These are phyloP conservation scores for Zasmidium angulare DNA, from an alignment of 2,329 filamentous ascomycete species.

Conservation along the genomic window DNA sequence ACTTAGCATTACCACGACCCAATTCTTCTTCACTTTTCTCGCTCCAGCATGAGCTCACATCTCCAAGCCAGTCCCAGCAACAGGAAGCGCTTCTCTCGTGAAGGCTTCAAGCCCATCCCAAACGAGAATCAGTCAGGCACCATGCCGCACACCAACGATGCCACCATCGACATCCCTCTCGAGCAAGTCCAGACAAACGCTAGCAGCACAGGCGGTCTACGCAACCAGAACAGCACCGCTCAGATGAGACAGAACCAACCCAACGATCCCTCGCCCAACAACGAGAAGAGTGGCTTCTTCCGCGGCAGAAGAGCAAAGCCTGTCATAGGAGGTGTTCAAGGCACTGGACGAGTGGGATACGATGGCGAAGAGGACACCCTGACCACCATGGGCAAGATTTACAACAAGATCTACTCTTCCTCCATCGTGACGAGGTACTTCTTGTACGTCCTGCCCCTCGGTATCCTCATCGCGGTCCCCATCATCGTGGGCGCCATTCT, in stretches of 20 bases:
- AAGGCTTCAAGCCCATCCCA: slow-evolving; percentile 30
- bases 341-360: slow-evolving; percentile 31
- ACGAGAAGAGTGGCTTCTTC: slow-evolving; percentile 41
- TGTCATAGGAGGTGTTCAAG: slow-evolving; percentile 30
- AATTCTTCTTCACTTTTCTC: background rate
- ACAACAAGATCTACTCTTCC: slow-evolving; percentile 61
- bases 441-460: slow-evolving; percentile 61
- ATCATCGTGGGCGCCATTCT: slow-evolving; percentile 61
- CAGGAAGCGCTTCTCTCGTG: slow-evolving; percentile 31
- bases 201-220: slow-evolving; percentile 42
- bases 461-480: slow-evolving; percentile 59
- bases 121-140: slow-evolving; percentile 18
- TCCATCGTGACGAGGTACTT: slow-evolving; percentile 64
- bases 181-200: slow-evolving; percentile 52
- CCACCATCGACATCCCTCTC: slow-evolving; percentile 63
- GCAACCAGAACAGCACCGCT: slow-evolving; percentile 40
- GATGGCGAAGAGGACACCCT: slow-evolving; percentile 55
- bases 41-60: slow-evolving; percentile 18
- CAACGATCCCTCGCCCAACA: slow-evolving; percentile 30
- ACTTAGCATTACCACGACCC: too few species aligned
- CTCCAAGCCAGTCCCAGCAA: slow-evolving; percentile 17
- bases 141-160: slow-evolving; percentile 44
- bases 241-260: slow-evolving; percentile 27
- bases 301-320: slow-evolving; percentile 35
- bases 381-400: slow-evolving; percentile 60